A percentile compares a stretch with the other conserved stretches of the same genome.
Evolutionary conservation across 768 basidiomycete genomes (phyloP).

Genomic region (Tylopilus felleus): DNA sequence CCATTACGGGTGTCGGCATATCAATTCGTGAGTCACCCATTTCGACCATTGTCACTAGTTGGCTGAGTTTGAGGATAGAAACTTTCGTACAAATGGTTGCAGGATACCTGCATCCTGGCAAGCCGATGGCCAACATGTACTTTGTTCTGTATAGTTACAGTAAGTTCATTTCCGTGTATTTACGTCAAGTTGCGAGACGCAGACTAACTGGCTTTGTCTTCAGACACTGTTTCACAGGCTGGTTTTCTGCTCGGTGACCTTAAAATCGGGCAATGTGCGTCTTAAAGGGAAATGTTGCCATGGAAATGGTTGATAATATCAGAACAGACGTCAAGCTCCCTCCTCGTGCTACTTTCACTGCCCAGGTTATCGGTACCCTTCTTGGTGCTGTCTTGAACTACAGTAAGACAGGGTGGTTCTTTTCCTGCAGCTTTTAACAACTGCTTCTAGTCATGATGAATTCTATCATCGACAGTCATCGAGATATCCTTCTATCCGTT

Average conservation of each 20-base stretch:
- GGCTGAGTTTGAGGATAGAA: slow-evolving; percentile 11
- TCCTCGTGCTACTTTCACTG: slow-evolving; percentile 62
- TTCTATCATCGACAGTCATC: slow-evolving; percentile 49
- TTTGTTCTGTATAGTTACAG: slow-evolving; percentile 46
- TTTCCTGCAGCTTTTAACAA: too few species aligned
- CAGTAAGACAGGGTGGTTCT: slow-evolving; percentile 35
- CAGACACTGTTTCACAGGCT: slow-evolving; percentile 50
- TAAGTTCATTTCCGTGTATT: slow-evolving; percentile 17
- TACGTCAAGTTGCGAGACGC: slow-evolving; percentile 36
- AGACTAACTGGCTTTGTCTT: slow-evolving; percentile 34
- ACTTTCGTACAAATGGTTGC: slow-evolving; percentile 36
- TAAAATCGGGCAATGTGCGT: slow-evolving; percentile 38
- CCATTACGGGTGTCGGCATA: slow-evolving; percentile 38
- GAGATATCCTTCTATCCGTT: slow-evolving; percentile 47
- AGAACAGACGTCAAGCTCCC: slow-evolving; percentile 51
- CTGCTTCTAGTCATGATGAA: too few species aligned
- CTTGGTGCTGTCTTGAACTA: slow-evolving; percentile 49
- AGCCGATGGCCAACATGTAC: slow-evolving; percentile 44
- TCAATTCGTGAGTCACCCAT: slow-evolving; percentile 19
- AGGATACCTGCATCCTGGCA: slow-evolving; percentile 36
- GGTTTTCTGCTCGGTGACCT: slow-evolving; percentile 52
- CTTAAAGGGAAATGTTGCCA: not conserved
- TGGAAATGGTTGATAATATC: slow-evolving; percentile 40
- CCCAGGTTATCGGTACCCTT: slow-evolving; percentile 54
- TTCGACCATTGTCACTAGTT: not conserved